A percentile compares a stretch with the other conserved stretches of the same genome.
phyloP scores from a whole-genome alignment of 768 basidiomycete species.

The Melanogaster broomeanus region DNA sequence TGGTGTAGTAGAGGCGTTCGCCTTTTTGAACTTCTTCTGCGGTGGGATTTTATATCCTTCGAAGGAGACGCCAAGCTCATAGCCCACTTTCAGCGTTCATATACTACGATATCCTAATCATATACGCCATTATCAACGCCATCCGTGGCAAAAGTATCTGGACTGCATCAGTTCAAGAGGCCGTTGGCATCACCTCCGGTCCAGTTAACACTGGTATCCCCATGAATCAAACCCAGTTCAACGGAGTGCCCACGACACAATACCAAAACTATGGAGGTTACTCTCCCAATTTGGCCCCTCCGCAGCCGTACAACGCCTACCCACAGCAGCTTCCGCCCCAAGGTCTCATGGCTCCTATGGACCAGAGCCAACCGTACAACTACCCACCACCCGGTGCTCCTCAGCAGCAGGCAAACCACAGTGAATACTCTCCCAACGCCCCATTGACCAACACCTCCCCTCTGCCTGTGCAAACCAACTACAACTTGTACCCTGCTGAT shows the following conservation, averaged over 20 bases:
- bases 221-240: slow-evolving; percentile 10
- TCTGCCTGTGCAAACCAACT: slow-evolving; percentile 20
- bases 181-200: background rate
- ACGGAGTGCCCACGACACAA: slow-evolving; percentile 2
- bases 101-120: slow-evolving; percentile 21
- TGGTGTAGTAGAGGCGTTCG: slow-evolving; percentile 17
- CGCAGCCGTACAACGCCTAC: slow-evolving; percentile 10
- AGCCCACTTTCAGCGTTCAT: slow-evolving; percentile 18
- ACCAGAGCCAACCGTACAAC: slow-evolving; percentile 6
- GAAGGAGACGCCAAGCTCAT: background rate
- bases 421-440: slow-evolving; percentile 6
- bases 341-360: background rate
- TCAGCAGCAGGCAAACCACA: slow-evolving; percentile 2
- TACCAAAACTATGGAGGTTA: slow-evolving; percentile 5
- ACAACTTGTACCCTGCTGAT: slow-evolving; percentile 11
- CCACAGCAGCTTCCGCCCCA: slow-evolving; percentile 8
- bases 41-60: slow-evolving; percentile 17
- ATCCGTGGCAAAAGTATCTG: slow-evolving; percentile 25
- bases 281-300: background rate
- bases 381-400: background rate
- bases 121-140: slow-evolving; percentile 23
- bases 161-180: slow-evolving; percentile 24
- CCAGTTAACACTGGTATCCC: background rate
- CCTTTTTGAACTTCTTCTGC: slow-evolving; percentile 24
- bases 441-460: background rate